A percentile compares a stretch with the other conserved stretches of the same genome.
Conservation (phyloP, 148 eudicot genomes). For the Rhododendron ovatum region DNA sequence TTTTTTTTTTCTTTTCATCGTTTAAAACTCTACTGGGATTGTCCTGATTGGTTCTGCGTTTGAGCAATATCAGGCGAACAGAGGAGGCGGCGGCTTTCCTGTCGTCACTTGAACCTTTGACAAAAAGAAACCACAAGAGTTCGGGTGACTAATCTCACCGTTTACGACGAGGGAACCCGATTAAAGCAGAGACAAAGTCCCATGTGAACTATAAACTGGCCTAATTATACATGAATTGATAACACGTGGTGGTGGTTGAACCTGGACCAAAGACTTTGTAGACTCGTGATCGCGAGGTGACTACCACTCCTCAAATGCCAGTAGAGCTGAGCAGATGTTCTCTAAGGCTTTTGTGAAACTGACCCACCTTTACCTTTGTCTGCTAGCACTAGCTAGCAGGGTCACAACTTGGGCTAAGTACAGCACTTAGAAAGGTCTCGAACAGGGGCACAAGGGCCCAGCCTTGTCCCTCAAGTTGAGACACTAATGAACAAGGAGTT, state of each 20-base stretch:
- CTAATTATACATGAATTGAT: too few species aligned
- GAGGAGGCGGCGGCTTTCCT: too few species aligned
- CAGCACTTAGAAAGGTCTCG: not conserved
- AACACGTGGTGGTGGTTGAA: too few species aligned
- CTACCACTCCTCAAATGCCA: not conserved
- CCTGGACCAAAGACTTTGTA: too few species aligned
- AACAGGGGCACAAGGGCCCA: conserved; percentile 7
- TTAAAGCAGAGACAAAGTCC: not conserved
- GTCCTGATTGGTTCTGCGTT: not conserved
- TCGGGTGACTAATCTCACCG: not conserved
- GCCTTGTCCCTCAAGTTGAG: conserved; percentile 6
- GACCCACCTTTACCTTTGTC: not conserved
- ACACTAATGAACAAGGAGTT: not conserved
- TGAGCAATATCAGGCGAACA: not conserved
- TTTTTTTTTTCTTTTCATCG: not conserved
- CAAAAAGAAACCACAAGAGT: too few species aligned
- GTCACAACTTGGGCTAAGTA: not conserved
- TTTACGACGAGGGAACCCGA: not conserved
- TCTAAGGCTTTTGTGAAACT: not conserved
- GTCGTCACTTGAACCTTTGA: too few species aligned
- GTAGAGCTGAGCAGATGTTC: not conserved
- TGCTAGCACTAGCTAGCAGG: not conserved
- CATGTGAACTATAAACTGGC: too few species aligned
- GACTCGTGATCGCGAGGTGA: not conserved
- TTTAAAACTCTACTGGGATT: not conserved